Evolutionary conservation across 257 asterid genomes (phyloP).

Genomic region (Eucommia ulmoides): DNA sequence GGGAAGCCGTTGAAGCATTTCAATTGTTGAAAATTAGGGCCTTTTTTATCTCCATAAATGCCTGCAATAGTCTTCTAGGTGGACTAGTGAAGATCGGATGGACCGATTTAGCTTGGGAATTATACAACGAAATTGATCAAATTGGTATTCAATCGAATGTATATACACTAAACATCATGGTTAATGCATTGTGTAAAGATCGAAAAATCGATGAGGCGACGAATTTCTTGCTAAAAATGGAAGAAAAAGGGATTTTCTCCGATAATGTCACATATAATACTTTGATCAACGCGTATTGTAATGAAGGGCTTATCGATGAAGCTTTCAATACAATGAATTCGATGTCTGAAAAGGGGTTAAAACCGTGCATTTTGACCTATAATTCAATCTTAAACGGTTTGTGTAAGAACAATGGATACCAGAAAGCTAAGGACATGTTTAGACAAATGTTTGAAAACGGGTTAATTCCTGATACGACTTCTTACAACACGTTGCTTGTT

Average conservation of each 20-base stretch:
- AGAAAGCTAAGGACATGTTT: constrained; percentile 37
- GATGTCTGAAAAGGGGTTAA: constrained; percentile 41
- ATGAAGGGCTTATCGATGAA: constrained; percentile 31
- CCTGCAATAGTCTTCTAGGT: constrained; percentile 59
- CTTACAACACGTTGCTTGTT: constrained; percentile 50
- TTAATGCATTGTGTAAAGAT: constrained; percentile 56
- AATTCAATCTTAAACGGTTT: constrained; percentile 50
- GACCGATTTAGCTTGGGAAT: constrained; percentile 55
- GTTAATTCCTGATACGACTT: constrained; percentile 37
- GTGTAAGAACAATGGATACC: constrained; percentile 43
- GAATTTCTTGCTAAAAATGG: constrained; percentile 40
- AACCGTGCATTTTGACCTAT: constrained; percentile 49
- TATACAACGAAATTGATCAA: constrained; percentile 33
- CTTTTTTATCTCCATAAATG: constrained; percentile 44
- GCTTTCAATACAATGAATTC: constrained; percentile 32
- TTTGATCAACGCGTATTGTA: constrained; percentile 44
- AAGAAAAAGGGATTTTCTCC: constrained; percentile 38
- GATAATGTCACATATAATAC: constrained; percentile 71
- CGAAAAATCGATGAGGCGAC: constrained; percentile 28
- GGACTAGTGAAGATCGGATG: constrained; percentile 74
- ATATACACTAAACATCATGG: constrained; percentile 70
- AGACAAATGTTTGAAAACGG: constrained; percentile 36
- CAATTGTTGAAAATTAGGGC: constrained; percentile 25
- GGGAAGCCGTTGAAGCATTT: constrained; percentile 67
- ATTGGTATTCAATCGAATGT: constrained; percentile 35